Evolutionary conservation across 148 eudicot genomes (phyloP).

Genomic region (Nepenthes mirabilis): DNA sequence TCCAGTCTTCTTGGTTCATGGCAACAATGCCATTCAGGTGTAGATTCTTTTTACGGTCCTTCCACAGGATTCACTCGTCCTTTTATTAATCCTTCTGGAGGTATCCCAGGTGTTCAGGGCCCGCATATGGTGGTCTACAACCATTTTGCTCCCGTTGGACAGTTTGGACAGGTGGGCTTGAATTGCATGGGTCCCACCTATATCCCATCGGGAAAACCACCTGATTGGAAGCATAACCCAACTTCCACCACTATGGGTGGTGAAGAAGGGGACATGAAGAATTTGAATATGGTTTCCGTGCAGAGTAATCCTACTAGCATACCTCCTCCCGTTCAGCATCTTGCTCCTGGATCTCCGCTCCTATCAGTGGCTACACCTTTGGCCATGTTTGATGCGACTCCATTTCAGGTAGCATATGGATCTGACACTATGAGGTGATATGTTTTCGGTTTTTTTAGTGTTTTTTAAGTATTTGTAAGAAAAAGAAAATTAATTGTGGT

Average conservation of each 20-base stretch:
- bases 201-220: constrained; percentile 83
- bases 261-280: constrained; percentile 48
- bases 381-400: constrained; percentile 82
- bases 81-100: constrained; percentile 74
- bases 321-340: constrained; percentile 48
- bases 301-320: constrained; percentile 41
- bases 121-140: constrained; percentile 96
- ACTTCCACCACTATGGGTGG: constrained; percentile 31
- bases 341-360: constrained; percentile 71
- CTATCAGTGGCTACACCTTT: constrained; percentile 71
- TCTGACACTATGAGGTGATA: neutral
- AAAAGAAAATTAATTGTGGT: too few species aligned
- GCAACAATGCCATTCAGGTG: constrained; percentile 51
- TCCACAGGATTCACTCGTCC: constrained; percentile 78
- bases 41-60: constrained; percentile 82
- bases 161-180: constrained; percentile 89
- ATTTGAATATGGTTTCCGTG: constrained; percentile 40
- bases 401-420: constrained; percentile 60
- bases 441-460: too few species aligned
- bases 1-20: constrained; percentile 65
- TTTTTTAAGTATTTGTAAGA: too few species aligned
- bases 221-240: constrained; percentile 84
- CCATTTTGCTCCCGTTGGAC: constrained; percentile 88
- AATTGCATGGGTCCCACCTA: constrained; percentile 92
- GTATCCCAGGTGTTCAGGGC: constrained; percentile 74